Percentiles rank a stretch among this genome's conserved stretches.
These are phyloP conservation scores for Malus fusca DNA, from an alignment of 306 rosid species.

Conservation along the genomic window DNA sequence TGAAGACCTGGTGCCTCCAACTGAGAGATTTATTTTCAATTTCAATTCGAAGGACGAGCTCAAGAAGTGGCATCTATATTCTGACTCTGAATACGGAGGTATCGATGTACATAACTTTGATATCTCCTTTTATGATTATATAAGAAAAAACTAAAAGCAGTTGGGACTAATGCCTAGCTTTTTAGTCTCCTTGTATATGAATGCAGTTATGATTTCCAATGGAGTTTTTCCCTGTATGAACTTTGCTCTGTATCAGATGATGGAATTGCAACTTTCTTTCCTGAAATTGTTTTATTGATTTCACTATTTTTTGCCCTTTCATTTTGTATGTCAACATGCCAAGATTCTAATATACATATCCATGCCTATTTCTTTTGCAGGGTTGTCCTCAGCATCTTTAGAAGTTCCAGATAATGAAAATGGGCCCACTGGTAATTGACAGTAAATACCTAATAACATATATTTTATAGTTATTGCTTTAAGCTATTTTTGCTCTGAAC, in stretches of 20 bases:
- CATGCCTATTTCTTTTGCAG: constrained; percentile 31
- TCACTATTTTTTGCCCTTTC: neutral
- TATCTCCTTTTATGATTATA: neutral
- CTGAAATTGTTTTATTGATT: neutral
- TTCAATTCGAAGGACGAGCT: constrained; percentile 78
- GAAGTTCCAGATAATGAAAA: constrained; percentile 67
- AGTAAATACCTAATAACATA: neutral
- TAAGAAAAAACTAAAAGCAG: neutral
- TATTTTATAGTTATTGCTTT: neutral
- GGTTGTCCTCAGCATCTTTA: constrained; percentile 83
- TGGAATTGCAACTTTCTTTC: neutral
- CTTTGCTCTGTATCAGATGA: neutral
- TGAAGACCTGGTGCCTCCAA: constrained; percentile 89
- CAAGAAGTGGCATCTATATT: constrained; percentile 83
- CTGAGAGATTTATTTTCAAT: constrained; percentile 66
- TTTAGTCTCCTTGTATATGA: neutral
- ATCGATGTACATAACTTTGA: neutral
- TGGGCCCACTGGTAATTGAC: constrained; percentile 30
- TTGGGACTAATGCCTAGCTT: neutral
- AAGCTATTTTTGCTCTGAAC: neutral
- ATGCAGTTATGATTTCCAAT: neutral
- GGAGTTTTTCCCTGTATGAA: neutral
- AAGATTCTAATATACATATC: neutral
- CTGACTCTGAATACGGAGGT: constrained; percentile 95
- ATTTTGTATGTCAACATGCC: neutral